Evolutionary conservation across 192 early-diverging fungal species (phyloP), one percentile per base, ranked within the genome.

Genomic region (Allomyces arbusculus): DNA sequence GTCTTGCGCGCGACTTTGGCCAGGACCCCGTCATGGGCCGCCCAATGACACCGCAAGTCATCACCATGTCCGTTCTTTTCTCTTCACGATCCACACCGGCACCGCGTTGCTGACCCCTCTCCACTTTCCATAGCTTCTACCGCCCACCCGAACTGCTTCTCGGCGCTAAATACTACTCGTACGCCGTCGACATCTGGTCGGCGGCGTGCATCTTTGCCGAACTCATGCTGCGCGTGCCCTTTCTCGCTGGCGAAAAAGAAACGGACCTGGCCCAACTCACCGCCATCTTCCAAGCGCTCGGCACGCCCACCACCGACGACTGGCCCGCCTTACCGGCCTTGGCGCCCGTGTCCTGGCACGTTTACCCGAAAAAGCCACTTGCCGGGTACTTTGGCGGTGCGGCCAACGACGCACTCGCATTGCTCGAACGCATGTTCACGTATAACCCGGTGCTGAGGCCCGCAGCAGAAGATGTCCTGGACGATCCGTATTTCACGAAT

Each of bases 161-260:
- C 67, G 91, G 91, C 5, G 89, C 93, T 4, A 83, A 83, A 63
- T 81, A 90, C 63, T 99, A 97, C 68, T 85, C 89, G 0, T 87
- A 83, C 10, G 86, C 84, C 0, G 86, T 97, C 12, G 96, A 99
- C 69, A 94, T 99, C 16, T 99, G 96, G 96, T 82, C 94, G 0
- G 85, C 91, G 24, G 96, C 94, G 22, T 97, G 96, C 69, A 94
- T 99, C 44, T 99, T 99, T 87, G 96, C 94, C 10, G 96, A 99
- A 68, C 84, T 99, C 16, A 82, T 95, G 80, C 72, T 95, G 67
- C 82, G 96, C 24, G 83, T 85, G 14, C 94, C 96, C 3, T 97
- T 89, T 69, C 68, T 99, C 40, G 84, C 95, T 0, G 89, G 84
- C 44, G 20, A 58, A n/a, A 20, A 40, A 8, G 87, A 88, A n/a